Evolutionary conservation across 2,329 filamentous ascomycete genomes (phyloP), one percentile per base, ranked within the genome.

Genomic region (Dactylonectria macrodidyma): DNA sequence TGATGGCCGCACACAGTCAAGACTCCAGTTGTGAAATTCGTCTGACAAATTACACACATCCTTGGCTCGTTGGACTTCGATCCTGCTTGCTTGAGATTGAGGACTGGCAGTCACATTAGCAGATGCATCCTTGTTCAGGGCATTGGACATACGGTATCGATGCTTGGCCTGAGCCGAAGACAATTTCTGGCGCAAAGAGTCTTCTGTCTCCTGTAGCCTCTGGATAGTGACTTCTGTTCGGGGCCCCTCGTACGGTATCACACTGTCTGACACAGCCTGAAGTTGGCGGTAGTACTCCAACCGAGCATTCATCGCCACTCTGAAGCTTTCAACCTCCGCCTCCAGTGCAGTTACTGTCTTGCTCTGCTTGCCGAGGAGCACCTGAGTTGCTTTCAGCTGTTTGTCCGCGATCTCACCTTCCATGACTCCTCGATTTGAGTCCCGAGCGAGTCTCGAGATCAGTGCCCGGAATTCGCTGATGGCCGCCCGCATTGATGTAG

Each of bases 231-330:
- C 78, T 50, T 92, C 87, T 11, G 91, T 83, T 2, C 84, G 84
- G 12, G 88, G 75, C 11, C 92, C 91, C 64, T 94, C 91, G 63
- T 93, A 93, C 1, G 92, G 91, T 5, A 89, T 88, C 0, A 98
- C 94, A 19, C 90, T 93, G 77, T 98, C 95, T 0, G 95, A 98
- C n/a, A 98, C 90, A 30, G 90, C 88, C 77, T 98, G 96, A 11
- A 98, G 86, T 76, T 98, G 95, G 5, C 92, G 90, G 78, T 98
- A 98, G 78, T 95, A 98, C 65, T 96, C 94, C 1, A 98, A 82
- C 14, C 96, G 91, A 44, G 90, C 86, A 75, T 98, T 98, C 90
- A 97, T 95, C 0, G 92, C 90, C 16, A 86, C 85, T 33, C 90
- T 92, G 78, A 97, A 96, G 33, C 90, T 83, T 54, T 95, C 91